Base-by-base conservation (phyloP, 257 asterid genomes). In the Thymus quinquecostatus region DNA sequence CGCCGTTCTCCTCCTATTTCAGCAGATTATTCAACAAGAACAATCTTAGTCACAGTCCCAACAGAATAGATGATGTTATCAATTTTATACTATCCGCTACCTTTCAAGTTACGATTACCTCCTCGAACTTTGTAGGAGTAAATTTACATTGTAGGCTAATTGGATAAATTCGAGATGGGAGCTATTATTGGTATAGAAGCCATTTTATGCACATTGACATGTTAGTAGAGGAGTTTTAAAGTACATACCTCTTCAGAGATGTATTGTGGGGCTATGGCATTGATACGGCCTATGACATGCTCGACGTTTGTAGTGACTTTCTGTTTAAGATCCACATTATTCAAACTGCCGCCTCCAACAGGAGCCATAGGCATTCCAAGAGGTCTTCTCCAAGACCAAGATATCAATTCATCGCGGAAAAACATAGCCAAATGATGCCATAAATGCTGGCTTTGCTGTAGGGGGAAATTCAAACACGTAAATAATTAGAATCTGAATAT, bases 381-480 rank as follows among this genome's bases (percentile, higher is more conserved):
- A 45, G 98, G 96, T 84, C 92, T 86, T 83, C 98, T 89, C 98
- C 97, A 95, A 53, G 98, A 92, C 99, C 99, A 95, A 34, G 99
- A 95, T 62, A 95, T 82, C 79, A 95, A 72, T 85, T 95, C 99
- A 78, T 95, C 99, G n/a, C 99, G 97, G 88, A 95, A 95, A 76
- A 95, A 95, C 97, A 92, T 89, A 2, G 99, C 99, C 80, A 95
- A 78, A 80, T 95, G 98, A 85, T 95, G 95, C 98, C 97, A 95
- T 69, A 95, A 50, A 81, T 92, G 99, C 77, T 92, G 97, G 73
- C 80, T 89, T 92, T 95, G 99, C 98, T 95, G 97, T 83, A 86
- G 41, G 10, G n/a, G n/a, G 38, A 38, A 34, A 69, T 69, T 72
- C 51, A 11, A 49, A 63, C 10, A 38, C 55, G 63, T 69, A 44